Conservation (phyloP, 768 basidiomycete genomes). For the Hortiboletus campestris region DNA sequence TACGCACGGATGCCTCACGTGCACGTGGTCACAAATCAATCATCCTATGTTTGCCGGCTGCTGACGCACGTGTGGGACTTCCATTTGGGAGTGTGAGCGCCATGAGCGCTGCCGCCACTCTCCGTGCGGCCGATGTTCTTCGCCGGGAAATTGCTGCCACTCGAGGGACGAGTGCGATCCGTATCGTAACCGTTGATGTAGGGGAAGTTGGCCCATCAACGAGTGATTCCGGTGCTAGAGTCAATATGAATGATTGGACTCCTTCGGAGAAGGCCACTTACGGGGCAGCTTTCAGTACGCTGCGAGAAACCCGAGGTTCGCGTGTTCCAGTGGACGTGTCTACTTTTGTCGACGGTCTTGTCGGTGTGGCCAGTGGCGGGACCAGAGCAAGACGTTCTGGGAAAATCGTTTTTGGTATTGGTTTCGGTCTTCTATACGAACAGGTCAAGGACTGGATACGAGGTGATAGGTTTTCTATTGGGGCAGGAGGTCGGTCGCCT, state of each 20-base stretch:
- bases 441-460: conserved; percentile 54
- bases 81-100: conserved; percentile 63
- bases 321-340: conserved; percentile 57
- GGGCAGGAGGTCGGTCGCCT: conserved; percentile 67
- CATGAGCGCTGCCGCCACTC: conserved; percentile 73
- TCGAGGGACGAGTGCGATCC: conserved; percentile 51
- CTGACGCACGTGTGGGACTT: conserved; percentile 70
- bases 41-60: conserved; percentile 72
- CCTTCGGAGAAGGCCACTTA: conserved; percentile 72
- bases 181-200: conserved; percentile 71
- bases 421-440: conserved; percentile 39
- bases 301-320: conserved; percentile 39
- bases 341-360: conserved; percentile 56
- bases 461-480: conserved; percentile 69
- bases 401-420: conserved; percentile 43
- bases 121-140: conserved; percentile 70
- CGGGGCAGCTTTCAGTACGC: conserved; percentile 62
- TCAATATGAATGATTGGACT: conserved; percentile 69
- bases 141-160: conserved; percentile 70
- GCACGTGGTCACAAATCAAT: conserved; percentile 46
- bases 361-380: conserved; percentile 60
- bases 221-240: conserved; percentile 35
- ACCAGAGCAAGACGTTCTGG: conserved; percentile 37
- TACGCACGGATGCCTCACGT: conserved; percentile 65
- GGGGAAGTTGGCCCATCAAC: conserved; percentile 45